A percentile compares a stretch with the other conserved stretches of the same genome.
phyloP scores from a whole-genome alignment of 1,284 basidiomycete genomes.

The Irpex rosettiformis region DNA sequence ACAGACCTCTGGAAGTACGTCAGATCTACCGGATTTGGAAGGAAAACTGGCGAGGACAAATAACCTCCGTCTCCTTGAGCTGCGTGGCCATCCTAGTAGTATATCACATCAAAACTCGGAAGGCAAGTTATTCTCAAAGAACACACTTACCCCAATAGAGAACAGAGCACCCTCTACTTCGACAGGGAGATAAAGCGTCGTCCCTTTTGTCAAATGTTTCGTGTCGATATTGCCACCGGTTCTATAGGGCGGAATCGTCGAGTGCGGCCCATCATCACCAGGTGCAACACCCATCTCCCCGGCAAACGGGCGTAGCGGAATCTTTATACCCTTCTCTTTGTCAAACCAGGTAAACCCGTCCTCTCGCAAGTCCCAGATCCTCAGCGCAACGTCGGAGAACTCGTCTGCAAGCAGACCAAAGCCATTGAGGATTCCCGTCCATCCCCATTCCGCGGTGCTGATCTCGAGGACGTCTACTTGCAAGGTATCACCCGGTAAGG shows the following conservation, averaged over 20 bases:
- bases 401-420: conserved; percentile 58
- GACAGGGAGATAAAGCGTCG: conserved; percentile 55
- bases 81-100: conserved; percentile 54
- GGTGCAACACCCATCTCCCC: conserved; percentile 68
- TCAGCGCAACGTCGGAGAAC: conserved; percentile 45
- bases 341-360: conserved; percentile 46
- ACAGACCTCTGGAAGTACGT: conserved; percentile 18
- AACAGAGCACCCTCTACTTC: conserved; percentile 59
- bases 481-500: conserved; percentile 53
- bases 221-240: conserved; percentile 65
- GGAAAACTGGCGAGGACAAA: background rate
- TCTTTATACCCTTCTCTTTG: conserved; percentile 39
- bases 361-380: conserved; percentile 49
- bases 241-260: conserved; percentile 59
- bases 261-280: conserved; percentile 46
- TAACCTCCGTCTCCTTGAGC: conserved; percentile 63
- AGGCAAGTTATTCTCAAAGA: background rate
- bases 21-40: background rate
- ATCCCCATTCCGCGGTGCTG: conserved; percentile 55
- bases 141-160: conserved; percentile 48
- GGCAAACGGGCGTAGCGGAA: conserved; percentile 52
- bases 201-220: conserved; percentile 47
- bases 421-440: conserved; percentile 55
- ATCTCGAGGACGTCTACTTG: conserved; percentile 53
- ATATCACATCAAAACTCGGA: background rate